Evolutionary conservation across 805 yeast species (phyloP), one percentile per base, ranked within the genome.

Genomic region (Maudiozyma pseudohumilis): DNA sequence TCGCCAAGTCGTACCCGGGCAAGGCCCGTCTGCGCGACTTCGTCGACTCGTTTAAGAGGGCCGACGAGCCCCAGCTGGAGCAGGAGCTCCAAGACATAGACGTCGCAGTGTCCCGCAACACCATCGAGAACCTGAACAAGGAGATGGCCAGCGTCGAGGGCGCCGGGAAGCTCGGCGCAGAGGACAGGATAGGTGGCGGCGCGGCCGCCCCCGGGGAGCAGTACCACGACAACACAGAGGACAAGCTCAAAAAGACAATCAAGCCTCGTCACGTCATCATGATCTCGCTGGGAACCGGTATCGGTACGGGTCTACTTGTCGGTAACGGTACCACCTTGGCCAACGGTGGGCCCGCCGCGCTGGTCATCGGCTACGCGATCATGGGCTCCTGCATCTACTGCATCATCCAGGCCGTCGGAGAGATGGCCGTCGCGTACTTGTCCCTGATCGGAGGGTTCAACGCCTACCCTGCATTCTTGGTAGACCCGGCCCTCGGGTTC

Each of bases 281-380:
- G 75, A 80, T 84, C 50, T 86, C 94, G 28, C 67, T 85, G 39
- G 92, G 92, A 40, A 87, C 92, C 38, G 80, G 89, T 36, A 79
- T 84, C 42, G 95, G 95, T 52, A 79, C 92, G 5, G 85, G 84
- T 49, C 62, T 77, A 36, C 61, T 71, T 44, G 75, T 75, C 35
- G 80, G 80, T 48, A 63, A 70, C 35, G 81, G 77, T 45, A 56
- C 66, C 44, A 66, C 72, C 4, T 47, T 71, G 29, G 51, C 54
- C 19, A 44, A 54, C 20, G 72, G 69, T 42, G 75, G 75, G 35
- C 74, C 75, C 13, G 70, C 61, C 24, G 69, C 64, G 32, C 49
- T 70, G 26, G 63, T 77, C 9, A 66, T 77, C 27, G 81, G 79
- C 7, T 76, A 74, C 57, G 63, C 68, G 3, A 51, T 78, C 39